Evolutionary conservation across 192 early-diverging fungal genomes (phyloP), one percentile per base, ranked within the genome.

Genomic region (Coemansia sp.): DNA sequence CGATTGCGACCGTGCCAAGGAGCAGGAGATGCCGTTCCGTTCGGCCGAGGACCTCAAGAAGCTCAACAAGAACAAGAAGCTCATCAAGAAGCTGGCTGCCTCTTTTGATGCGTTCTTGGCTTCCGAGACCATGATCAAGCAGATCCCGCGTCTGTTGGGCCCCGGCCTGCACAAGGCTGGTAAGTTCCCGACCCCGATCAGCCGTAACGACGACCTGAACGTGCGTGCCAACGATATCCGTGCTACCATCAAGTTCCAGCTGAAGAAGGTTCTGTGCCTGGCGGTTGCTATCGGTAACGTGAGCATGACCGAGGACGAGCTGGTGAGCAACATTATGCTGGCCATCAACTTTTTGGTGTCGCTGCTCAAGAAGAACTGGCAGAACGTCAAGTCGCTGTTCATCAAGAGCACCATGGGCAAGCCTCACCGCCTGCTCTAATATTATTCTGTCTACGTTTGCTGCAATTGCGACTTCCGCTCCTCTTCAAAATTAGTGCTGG

Each of bases 11-110:
- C 86, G 92, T 76, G 95, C 95, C 82, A 95, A 96, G 87, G 87
- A 84, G 66, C 87, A 89, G 71, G 86, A 85, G 48, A 84, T 98
- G 81, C 92, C 93, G 58, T 93, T 80, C 88, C 86, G 88, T 84
- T 93, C 93, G 51, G 95, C 95, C 70, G 95, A 98, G 44, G 95
- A 98, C 88, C 84, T 98, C 74, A 98, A 98, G 92, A 98, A 98
- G 87, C 86, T 96, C 68, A 96, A 98, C 90, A 98, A 98, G 91
- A 98, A 98, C 91, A 98, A 98, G 90, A 96, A 98, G 92, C 84
- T 91, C 59, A 94, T 98, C 85, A 98, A 98, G 91, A 98, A 96
- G 88, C 89, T 98, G 63, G 95, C 95, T 80, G 94, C 92, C 88
- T 95, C 93, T 83, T 94, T 94, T 83, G 94, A 98, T 85, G 94